These are phyloP conservation scores for Xanthoceras sorbifolium DNA, from an alignment of 345 rosid species.

Conservation along the genomic window DNA sequence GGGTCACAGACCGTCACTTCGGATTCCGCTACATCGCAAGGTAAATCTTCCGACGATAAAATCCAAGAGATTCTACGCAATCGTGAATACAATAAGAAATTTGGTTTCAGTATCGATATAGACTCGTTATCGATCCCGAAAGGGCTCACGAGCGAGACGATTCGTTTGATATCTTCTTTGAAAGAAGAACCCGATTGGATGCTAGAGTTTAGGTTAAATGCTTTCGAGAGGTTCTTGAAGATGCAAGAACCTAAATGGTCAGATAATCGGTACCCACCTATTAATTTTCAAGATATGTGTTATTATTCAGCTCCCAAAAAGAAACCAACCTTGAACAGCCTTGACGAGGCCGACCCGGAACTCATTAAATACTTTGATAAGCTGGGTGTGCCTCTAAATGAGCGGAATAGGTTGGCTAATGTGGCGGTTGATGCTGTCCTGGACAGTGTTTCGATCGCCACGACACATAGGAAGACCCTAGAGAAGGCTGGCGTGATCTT, in stretches of 20 bases:
- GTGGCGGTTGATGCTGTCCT: slow-evolving; percentile 94
- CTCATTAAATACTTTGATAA: slow-evolving; percentile 72
- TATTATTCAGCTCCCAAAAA: slow-evolving; percentile 90
- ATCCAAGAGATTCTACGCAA: slow-evolving; percentile 67
- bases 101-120: slow-evolving; percentile 72
- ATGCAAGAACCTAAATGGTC: slow-evolving; percentile 88
- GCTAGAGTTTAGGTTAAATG: slow-evolving; percentile 75
- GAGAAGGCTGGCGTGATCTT: slow-evolving; percentile 83
- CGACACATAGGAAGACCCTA: slow-evolving; percentile 76
- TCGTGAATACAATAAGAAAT: slow-evolving; percentile 68
- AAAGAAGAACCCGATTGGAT: slow-evolving; percentile 94
- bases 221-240: slow-evolving; percentile 70
- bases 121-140: slow-evolving; percentile 82
- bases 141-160: slow-evolving; percentile 75
- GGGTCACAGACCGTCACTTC: slow-evolving; percentile 39
- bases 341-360: slow-evolving; percentile 91
- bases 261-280: slow-evolving; percentile 65
- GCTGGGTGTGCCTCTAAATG: slow-evolving; percentile 70
- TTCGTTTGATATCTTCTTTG: slow-evolving; percentile 58
- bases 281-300: slow-evolving; percentile 82
- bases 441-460: slow-evolving; percentile 89
- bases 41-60: slow-evolving; percentile 63
- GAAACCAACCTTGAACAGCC: slow-evolving; percentile 75
- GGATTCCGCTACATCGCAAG: slow-evolving; percentile 36
- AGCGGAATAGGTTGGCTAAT: slow-evolving; percentile 73